Conservation (phyloP, 2,329 filamentous ascomycete species). For the Cladosporium sp. region DNA sequence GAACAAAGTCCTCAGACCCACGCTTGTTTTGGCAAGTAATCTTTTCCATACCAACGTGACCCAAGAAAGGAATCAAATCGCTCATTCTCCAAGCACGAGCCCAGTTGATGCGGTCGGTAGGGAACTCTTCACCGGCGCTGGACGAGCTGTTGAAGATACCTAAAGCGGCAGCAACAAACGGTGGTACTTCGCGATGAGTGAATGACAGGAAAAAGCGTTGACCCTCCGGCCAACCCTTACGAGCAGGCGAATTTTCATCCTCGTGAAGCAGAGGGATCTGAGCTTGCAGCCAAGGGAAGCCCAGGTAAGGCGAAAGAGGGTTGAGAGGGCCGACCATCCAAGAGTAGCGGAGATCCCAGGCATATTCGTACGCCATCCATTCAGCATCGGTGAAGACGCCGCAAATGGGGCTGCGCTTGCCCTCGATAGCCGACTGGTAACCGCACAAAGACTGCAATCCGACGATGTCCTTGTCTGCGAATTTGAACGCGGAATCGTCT, state of each 20-base stretch:
- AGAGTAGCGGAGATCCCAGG: constrained; percentile 26
- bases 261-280: constrained; percentile 20
- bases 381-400: constrained; percentile 25
- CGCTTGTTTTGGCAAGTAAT: constrained; percentile 21
- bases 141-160: constrained; percentile 26
- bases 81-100: constrained; percentile 25
- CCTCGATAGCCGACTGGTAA: constrained; percentile 27
- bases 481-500: constrained; percentile 21
- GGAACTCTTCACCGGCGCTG: constrained; percentile 23
- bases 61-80: constrained; percentile 28
- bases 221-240: constrained; percentile 15
- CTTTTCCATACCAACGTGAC: constrained; percentile 26
- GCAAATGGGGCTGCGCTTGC: constrained; percentile 22
- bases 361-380: constrained; percentile 29
- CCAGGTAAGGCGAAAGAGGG: constrained; percentile 24
- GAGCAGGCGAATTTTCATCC: constrained; percentile 14
- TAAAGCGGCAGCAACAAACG: constrained; percentile 26
- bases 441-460: constrained; percentile 27
- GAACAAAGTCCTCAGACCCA: constrained; percentile 22
- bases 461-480: constrained; percentile 23
- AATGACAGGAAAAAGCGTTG: constrained; percentile 27
- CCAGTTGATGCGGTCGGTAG: constrained; percentile 27
- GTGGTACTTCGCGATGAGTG: constrained; percentile 28
- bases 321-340: constrained; percentile 27
- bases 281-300: constrained; percentile 26